Percentiles rank a stretch among this genome's conserved stretches.
Conservation (phyloP, 2,329 filamentous ascomycete species). For the Fusarium stilboides region DNA sequence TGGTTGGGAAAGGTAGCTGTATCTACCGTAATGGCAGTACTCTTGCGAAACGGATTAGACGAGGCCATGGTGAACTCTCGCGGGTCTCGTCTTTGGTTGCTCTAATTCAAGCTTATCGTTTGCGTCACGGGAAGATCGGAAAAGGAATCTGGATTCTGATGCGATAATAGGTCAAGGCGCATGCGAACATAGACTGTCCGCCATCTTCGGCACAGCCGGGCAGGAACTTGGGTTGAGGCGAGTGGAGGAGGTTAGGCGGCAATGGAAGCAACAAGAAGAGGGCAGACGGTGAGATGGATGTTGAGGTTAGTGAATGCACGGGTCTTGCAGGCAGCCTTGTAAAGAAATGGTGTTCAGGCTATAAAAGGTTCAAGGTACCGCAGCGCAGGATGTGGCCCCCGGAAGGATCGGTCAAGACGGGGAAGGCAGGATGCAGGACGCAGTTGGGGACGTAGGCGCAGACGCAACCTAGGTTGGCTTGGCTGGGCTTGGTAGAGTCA, state of each 20-base stretch:
- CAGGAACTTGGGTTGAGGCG: conserved; percentile 32
- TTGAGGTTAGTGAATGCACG: conserved; percentile 28
- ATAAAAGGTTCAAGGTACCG: conserved; percentile 16
- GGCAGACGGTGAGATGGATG: conserved; percentile 20
- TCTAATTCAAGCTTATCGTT: conserved; percentile 31
- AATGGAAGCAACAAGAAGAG: conserved; percentile 30
- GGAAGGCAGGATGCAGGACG: conserved; percentile 9
- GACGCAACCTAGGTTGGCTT: not conserved
- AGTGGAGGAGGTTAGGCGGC: conserved; percentile 28
- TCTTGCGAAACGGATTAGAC: conserved; percentile 69
- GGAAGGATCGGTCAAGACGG: conserved; percentile 49
- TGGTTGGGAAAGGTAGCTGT: conserved; percentile 27
- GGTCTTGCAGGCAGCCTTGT: conserved; percentile 28
- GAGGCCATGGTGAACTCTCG: conserved; percentile 50
- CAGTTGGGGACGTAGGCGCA: conserved; percentile 9
- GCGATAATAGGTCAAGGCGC: conserved; percentile 46
- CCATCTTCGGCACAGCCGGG: conserved; percentile 52
- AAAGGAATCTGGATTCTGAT: conserved; percentile 36
- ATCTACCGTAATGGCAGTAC: conserved; percentile 48
- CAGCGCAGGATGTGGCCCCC: conserved; percentile 35
- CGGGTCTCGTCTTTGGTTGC: conserved; percentile 24
- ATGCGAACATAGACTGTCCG: conserved; percentile 47
- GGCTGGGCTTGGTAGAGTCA: conserved; percentile 1
- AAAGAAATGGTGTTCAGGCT: conserved; percentile 31
- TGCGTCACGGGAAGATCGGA: conserved; percentile 20